A percentile compares a stretch with the other conserved stretches of the same genome.
Conservation (phyloP, 495 filamentous ascomycete species). For the Penicillium lividum region DNA sequence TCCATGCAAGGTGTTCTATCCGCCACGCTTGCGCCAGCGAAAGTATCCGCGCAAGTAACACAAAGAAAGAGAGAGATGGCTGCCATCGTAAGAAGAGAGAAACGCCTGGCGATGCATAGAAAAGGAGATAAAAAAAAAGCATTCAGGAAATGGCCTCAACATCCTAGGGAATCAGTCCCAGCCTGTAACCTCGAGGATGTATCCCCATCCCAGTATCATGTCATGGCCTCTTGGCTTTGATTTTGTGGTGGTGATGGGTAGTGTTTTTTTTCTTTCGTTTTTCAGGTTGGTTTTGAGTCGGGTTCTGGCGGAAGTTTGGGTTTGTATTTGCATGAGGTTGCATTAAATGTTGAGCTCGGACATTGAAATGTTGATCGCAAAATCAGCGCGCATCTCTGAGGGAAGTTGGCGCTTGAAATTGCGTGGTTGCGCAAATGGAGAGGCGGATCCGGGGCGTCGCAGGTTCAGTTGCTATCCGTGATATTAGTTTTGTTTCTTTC, state of each 20-base stretch:
- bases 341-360: conserved; percentile 7
- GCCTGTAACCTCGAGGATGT: conserved; percentile 12
- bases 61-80: conserved; percentile 16
- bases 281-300: not conserved
- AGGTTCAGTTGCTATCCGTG: conserved; percentile 40
- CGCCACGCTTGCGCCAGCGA: conserved; percentile 22
- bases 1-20: conserved; percentile 34
- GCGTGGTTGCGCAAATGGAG: conserved; percentile 47
- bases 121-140: conserved; percentile 8
- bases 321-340: not conserved
- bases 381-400: conserved; percentile 37
- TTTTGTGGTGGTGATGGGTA: not conserved
- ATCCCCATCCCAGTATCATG: conserved; percentile 7
- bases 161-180: conserved; percentile 19
- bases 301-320: not conserved
- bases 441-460: conserved; percentile 44
- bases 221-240: not conserved
- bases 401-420: conserved; percentile 45
- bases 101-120: conserved; percentile 44
- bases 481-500: not conserved
- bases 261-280: not conserved
- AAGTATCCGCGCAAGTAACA: conserved; percentile 9
- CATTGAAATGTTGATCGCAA: not conserved
- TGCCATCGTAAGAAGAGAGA: conserved; percentile 27
- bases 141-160: conserved; percentile 9